phyloP scores from a whole-genome alignment of 169 alveolate species.

The Cryptosporidium viatorum region DNA sequence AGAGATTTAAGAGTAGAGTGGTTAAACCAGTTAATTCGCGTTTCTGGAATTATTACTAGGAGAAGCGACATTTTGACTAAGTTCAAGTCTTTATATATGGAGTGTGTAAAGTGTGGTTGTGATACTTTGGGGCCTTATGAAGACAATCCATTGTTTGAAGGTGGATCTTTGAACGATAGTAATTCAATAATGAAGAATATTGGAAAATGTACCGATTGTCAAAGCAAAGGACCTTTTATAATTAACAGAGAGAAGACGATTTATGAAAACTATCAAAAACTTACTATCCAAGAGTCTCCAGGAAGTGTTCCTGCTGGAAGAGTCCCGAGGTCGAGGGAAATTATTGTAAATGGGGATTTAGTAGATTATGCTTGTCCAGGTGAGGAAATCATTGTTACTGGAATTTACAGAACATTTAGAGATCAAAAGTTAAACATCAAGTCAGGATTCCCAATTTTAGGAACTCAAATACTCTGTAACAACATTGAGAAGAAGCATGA shows the following conservation, averaged over 20 bases:
- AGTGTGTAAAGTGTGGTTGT: conserved; percentile 88
- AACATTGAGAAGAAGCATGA: conserved; percentile 92
- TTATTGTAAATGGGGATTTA: conserved; percentile 94
- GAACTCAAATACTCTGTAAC: conserved; percentile 95
- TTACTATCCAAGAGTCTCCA: conserved; percentile 97
- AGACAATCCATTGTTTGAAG: conserved; percentile 39
- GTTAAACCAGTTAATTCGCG: conserved; percentile 92
- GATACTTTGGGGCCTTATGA: conserved; percentile 72
- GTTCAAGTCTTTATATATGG: conserved; percentile 89
- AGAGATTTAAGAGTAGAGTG: conserved; percentile 93
- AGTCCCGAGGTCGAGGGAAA: conserved; percentile 98
- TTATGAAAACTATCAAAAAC: conserved; percentile 95
- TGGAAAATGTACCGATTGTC: conserved; percentile 93
- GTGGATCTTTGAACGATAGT: conserved; percentile 78
- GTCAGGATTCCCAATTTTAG: conserved; percentile 96
- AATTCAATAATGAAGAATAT: conserved; percentile 85
- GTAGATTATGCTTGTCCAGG: conserved; percentile 99
- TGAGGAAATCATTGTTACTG: conserved; percentile 97
- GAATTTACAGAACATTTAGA: conserved; percentile 94
- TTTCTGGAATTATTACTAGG: conserved; percentile 93
- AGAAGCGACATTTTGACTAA: conserved; percentile 94
- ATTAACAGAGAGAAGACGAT: conserved; percentile 91
- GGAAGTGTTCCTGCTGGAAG: conserved; percentile 99
- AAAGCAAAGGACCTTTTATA: conserved; percentile 90
- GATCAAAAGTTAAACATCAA: conserved; percentile 94